Conservation (phyloP, 1,139 yeast species). For the Blastobotrys apis region DNA sequence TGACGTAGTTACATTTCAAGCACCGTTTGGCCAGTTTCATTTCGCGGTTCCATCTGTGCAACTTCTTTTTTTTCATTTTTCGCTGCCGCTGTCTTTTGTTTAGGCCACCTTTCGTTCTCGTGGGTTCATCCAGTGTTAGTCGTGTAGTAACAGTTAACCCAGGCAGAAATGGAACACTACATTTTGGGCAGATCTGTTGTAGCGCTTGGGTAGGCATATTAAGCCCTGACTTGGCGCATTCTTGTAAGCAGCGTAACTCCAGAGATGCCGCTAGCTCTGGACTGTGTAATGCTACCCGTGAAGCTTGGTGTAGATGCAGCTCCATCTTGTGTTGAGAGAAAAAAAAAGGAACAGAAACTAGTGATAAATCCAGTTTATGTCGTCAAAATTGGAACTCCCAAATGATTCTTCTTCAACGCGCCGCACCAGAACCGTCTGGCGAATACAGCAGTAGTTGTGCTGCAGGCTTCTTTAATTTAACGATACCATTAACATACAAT, state of each 20-base stretch:
- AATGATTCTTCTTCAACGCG: too few relatives aligned
- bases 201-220: not conserved
- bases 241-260: conserved; percentile 3
- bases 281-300: not conserved
- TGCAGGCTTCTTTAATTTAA: too few relatives aligned
- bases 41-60: not conserved
- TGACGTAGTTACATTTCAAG: not conserved
- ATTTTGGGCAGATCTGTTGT: conserved; percentile 7
- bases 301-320: conserved; percentile 6
- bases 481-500: too few relatives aligned
- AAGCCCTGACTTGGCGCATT: not conserved
- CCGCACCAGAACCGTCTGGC: too few relatives aligned
- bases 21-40: conserved; percentile 3
- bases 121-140: not conserved
- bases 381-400: too few relatives aligned
- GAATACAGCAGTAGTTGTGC: too few relatives aligned
- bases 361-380: too few relatives aligned
- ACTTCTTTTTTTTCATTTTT: not conserved
- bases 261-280: conserved; percentile 10
- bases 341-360: too few relatives aligned
- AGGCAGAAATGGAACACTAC: conserved; percentile 11
- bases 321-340: not conserved
- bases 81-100: conserved; percentile 6
- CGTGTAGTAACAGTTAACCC: conserved; percentile 2
- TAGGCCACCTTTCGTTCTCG: conserved; percentile 11